phyloP scores from a whole-genome alignment of 495 filamentous ascomycete genomes.

The Aspergillus cristatus region DNA sequence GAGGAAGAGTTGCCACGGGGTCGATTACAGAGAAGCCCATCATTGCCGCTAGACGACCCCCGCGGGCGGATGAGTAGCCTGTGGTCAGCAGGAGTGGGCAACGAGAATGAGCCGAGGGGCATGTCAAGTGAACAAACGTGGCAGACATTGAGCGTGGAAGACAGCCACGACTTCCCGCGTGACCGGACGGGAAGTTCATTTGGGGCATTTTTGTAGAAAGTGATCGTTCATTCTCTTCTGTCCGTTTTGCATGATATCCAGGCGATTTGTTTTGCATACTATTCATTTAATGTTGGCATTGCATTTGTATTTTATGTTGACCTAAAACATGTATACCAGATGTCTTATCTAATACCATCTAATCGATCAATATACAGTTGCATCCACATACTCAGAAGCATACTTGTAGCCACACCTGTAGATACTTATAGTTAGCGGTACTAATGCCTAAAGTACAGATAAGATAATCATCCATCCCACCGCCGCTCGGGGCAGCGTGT shows the following conservation, averaged over 20 bases:
- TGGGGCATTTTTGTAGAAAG: not conserved
- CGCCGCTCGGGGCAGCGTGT: too few relatives aligned
- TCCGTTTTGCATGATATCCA: slow-evolving; percentile 9
- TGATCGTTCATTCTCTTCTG: slow-evolving; percentile 10
- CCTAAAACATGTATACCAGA: too few relatives aligned
- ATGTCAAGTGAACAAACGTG: slow-evolving; percentile 3
- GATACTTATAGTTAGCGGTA: too few relatives aligned
- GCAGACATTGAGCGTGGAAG: not conserved
- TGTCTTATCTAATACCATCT: too few relatives aligned
- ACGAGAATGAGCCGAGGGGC: not conserved
- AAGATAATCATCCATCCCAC: too few relatives aligned
- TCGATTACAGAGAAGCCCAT: slow-evolving; percentile 9
- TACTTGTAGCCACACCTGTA: too few relatives aligned
- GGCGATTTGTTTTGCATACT: too few relatives aligned
- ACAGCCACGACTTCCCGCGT: slow-evolving; percentile 1
- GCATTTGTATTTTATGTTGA: too few relatives aligned
- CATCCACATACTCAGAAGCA: too few relatives aligned
- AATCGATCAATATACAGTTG: too few relatives aligned
- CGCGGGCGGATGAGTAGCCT: slow-evolving; percentile 7
- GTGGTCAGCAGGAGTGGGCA: slow-evolving; percentile 1
- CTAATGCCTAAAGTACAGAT: too few relatives aligned
- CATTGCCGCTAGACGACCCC: slow-evolving; percentile 6
- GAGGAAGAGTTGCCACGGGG: not conserved
- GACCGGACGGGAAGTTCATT: slow-evolving; percentile 5
- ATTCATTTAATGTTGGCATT: too few relatives aligned